Conservation (phyloP, 495 filamentous ascomycete species). For the Sphaerosporella brunnea region DNA sequence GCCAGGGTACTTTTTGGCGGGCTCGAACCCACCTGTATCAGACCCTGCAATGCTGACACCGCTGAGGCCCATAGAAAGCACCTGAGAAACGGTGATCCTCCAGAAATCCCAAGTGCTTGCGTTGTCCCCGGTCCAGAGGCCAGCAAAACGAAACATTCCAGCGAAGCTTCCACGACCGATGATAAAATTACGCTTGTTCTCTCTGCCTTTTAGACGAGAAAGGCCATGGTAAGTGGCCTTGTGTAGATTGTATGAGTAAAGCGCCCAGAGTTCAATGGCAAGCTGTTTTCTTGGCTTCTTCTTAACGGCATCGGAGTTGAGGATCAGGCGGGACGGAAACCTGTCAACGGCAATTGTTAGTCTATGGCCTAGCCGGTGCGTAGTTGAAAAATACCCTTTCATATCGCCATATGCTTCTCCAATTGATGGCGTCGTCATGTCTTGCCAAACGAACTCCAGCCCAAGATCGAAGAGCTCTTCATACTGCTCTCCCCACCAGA, state of each 20-base stretch:
- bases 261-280: constrained; percentile 27
- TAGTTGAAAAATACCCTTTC: constrained; percentile 25
- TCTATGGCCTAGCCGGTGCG: too few species aligned
- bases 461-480: constrained; percentile 24
- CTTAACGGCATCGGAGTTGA: constrained; percentile 12
- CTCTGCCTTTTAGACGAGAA: constrained; percentile 13
- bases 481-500: constrained; percentile 26
- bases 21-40: constrained; percentile 26
- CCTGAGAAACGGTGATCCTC: constrained; percentile 26
- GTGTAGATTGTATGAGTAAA: constrained; percentile 28
- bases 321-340: constrained; percentile 18
- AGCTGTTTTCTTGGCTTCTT: constrained; percentile 3
- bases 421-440: constrained; percentile 27
- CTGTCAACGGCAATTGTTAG: constrained; percentile 11
- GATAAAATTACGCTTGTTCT: constrained; percentile 27
- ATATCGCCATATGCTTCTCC: constrained; percentile 25
- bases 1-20: constrained; percentile 12
- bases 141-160: constrained; percentile 27
- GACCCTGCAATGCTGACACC: constrained; percentile 24
- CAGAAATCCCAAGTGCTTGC: constrained; percentile 26
- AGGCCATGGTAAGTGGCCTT: constrained; percentile 25
- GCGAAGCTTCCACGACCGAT: constrained; percentile 28
- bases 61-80: constrained; percentile 24
- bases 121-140: constrained; percentile 29
- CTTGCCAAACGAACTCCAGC: constrained; percentile 29